Conservation (phyloP, 2,329 filamentous ascomycete genomes). For the Epichloe hybrida region DNA sequence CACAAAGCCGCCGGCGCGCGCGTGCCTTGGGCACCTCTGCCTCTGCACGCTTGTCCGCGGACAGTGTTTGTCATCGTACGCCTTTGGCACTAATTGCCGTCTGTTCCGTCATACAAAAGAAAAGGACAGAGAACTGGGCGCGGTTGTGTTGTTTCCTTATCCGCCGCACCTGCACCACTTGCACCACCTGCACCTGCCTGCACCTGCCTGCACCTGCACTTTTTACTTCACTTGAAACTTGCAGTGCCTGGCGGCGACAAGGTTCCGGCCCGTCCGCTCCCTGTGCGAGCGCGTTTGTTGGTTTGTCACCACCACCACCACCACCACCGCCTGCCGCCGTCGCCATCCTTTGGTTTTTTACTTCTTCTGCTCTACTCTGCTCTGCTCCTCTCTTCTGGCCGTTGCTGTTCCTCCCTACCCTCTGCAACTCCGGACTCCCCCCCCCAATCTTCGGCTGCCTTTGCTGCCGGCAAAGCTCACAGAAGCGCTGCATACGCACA, state of each 20-base stretch:
- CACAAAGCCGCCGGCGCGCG: too few species aligned
- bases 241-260: too few species aligned
- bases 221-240: too few species aligned
- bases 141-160: background rate
- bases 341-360: background rate
- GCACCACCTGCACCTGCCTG: too few species aligned
- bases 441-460: background rate
- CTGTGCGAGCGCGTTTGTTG: background rate
- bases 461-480: constrained; percentile 5
- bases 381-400: background rate
- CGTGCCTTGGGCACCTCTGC: too few species aligned
- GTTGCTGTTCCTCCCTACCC: background rate
- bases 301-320: background rate
- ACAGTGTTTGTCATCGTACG: too few species aligned
- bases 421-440: background rate
- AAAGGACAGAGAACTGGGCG: too few species aligned
- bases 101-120: too few species aligned
- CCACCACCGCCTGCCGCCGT: background rate
- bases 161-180: background rate
- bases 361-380: background rate
- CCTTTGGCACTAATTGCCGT: too few species aligned
- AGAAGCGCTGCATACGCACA: constrained; percentile 3
- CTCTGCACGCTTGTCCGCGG: too few species aligned
- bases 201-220: background rate
- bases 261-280: background rate